Evolutionary conservation across 225 moss, liverwort and hornwort species (phyloP).

Genomic region (Thuidium tamariscinum): DNA sequence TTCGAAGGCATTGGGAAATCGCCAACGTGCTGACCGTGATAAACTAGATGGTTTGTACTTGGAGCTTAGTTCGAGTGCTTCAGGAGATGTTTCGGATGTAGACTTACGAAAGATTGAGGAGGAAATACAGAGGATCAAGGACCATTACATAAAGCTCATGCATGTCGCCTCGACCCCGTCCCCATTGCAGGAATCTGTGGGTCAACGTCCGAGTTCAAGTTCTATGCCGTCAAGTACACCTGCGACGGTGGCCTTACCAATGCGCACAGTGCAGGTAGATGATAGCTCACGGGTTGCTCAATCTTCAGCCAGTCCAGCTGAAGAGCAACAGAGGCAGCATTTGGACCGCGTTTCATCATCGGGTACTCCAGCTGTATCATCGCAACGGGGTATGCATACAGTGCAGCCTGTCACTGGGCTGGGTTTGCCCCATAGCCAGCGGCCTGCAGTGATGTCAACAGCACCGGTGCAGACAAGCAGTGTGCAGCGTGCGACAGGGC

Average conservation of each 20-base stretch:
- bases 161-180: not conserved
- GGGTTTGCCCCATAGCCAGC: not conserved
- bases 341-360: not conserved
- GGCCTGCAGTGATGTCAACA: not conserved
- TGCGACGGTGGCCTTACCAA: not conserved
- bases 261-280: not conserved
- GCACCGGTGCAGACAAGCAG: not conserved
- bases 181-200: constrained; percentile 4
- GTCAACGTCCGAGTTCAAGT: not conserved
- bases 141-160: not conserved
- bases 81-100: not conserved
- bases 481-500: constrained; percentile 2
- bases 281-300: not conserved
- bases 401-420: not conserved
- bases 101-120: not conserved
- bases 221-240: not conserved
- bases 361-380: not conserved
- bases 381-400: not conserved
- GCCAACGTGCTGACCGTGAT: constrained; percentile 29
- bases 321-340: constrained; percentile 6
- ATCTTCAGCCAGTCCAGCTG: not conserved
- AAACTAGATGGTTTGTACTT: constrained; percentile 2
- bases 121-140: constrained; percentile 18
- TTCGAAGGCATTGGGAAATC: not conserved
- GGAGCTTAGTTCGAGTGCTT: not conserved